Evolutionary conservation across 495 filamentous ascomycete genomes (phyloP), one percentile per base, ranked within the genome.

Genomic region (Tuber melanosporum): DNA sequence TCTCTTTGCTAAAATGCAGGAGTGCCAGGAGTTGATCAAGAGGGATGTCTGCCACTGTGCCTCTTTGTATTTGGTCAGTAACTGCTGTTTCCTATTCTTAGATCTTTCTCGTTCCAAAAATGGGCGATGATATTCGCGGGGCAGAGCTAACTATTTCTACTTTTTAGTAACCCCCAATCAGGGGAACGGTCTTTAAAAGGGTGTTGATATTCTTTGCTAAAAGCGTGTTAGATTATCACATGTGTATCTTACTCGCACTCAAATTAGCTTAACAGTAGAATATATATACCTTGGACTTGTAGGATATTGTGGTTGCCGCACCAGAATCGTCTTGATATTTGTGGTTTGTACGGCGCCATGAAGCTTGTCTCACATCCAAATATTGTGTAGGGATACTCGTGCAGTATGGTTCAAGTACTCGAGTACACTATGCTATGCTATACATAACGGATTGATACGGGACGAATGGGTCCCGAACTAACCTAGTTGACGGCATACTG

Each of bases 1-100:
- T 71, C 87, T 99, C 75, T 97, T 96, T 83, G 88, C 90, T 74
- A 99, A 98, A 89, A 99, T 99, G 95, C 90, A 94, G 86, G 89
- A 89, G 49, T 95, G 94, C 74, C 95, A 98, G 87, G 96, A 98
- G 87, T 86, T 97, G 89, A 98, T 99, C 83, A 94, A 96, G 87
- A 87, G 95, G 80, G 96, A 97, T 86, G 94, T 97, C 66, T 95
- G 93, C 45, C 94, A 94, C 49, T 93, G 94, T 42, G 93, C 93
- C 32, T 93, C 91, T 76, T 83, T 97, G 82, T 97, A 96, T 79
- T 94, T 94, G 88, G 89, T 91, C 82, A 80, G 79, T 82, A 43
- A 20, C 41, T 82, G 17, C 15, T 49, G 32, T 14, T 36, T 2
- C 10, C 46, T 41, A 74, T 70, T 66, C 77, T 45, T 36, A 26